Percentiles rank a stretch among this genome's conserved stretches.
Evolutionary conservation across 2,329 filamentous ascomycete genomes (phyloP).

Genomic region (Penicillium sp.): DNA sequence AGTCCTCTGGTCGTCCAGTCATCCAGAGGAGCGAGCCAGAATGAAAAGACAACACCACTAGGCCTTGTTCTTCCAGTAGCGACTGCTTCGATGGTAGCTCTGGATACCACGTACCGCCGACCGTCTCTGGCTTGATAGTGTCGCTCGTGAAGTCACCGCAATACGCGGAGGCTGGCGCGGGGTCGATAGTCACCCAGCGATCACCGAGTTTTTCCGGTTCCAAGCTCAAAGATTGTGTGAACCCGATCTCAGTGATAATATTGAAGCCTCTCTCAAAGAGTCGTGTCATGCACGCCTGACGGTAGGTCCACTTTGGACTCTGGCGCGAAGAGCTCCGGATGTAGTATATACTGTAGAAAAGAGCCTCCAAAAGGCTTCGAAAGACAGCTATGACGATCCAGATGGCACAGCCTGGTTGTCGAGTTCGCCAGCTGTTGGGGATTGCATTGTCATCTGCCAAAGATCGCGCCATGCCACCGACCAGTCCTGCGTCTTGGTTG

Average conservation of each 20-base stretch:
- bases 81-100: slow-evolving; percentile 6
- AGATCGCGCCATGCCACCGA: not conserved
- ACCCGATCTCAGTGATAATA: slow-evolving; percentile 10
- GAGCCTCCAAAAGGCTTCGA: not conserved
- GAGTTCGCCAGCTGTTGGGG: slow-evolving; percentile 4
- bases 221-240: slow-evolving; percentile 11
- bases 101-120: slow-evolving; percentile 18
- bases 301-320: slow-evolving; percentile 12
- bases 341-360: slow-evolving; percentile 6
- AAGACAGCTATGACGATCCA: slow-evolving; percentile 3
- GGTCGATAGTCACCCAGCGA: slow-evolving; percentile 12
- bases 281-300: slow-evolving; percentile 8
- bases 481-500: too few relatives aligned
- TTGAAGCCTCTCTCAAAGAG: slow-evolving; percentile 8
- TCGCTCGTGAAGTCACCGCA: slow-evolving; percentile 4
- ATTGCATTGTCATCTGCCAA: slow-evolving; percentile 5
- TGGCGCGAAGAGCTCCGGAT: slow-evolving; percentile 8
- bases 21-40: slow-evolving; percentile 15
- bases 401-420: slow-evolving; percentile 5
- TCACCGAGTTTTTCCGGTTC: slow-evolving; percentile 10
- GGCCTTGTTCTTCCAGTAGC: slow-evolving; percentile 6
- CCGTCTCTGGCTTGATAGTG: slow-evolving; percentile 8
- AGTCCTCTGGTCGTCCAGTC: slow-evolving; percentile 8
- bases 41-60: slow-evolving; percentile 15
- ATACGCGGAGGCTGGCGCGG: slow-evolving; percentile 8